A percentile compares a stretch with the other conserved stretches of the same genome.
phyloP scores from a whole-genome alignment of 192 early-diverging fungal species.

The Backusella tuberculispora region DNA sequence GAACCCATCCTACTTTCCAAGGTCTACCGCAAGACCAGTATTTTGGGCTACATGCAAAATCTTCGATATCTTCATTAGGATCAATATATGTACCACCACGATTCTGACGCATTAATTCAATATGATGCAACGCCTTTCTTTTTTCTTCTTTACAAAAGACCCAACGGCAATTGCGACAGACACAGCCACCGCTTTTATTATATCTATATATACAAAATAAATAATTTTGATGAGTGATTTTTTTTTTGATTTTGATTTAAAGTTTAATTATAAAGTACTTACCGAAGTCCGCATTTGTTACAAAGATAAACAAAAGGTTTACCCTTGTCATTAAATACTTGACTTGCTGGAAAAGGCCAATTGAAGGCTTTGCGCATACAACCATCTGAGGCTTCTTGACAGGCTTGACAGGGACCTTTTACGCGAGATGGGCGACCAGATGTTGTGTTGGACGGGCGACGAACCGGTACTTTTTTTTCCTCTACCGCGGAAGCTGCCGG shows the following conservation, averaged over 20 bases:
- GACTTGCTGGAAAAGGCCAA: constrained; percentile 36
- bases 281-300: constrained; percentile 49
- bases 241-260: not conserved
- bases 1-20: constrained; percentile 47
- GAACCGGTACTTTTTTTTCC: not conserved
- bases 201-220: constrained; percentile 34
- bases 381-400: constrained; percentile 38
- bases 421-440: constrained; percentile 22
- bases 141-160: constrained; percentile 47
- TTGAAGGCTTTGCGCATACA: constrained; percentile 48
- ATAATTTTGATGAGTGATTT: not conserved
- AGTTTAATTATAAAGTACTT: constrained; percentile 22
- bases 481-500: not conserved
- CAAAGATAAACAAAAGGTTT: constrained; percentile 43
- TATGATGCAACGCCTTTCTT: constrained; percentile 38
- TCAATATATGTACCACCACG: constrained; percentile 23
- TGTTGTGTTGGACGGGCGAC: not conserved
- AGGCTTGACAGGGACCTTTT: constrained; percentile 44
- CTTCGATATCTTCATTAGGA: constrained; percentile 38
- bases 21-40: constrained; percentile 41
- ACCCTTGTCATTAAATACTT: constrained; percentile 39
- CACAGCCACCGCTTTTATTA: constrained; percentile 40
- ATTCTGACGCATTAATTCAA: constrained; percentile 35
- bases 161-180: constrained; percentile 43
- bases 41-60: constrained; percentile 42